Evolutionary conservation across 345 rosid species (phyloP).

Genomic region (Pistacia atlantica): DNA sequence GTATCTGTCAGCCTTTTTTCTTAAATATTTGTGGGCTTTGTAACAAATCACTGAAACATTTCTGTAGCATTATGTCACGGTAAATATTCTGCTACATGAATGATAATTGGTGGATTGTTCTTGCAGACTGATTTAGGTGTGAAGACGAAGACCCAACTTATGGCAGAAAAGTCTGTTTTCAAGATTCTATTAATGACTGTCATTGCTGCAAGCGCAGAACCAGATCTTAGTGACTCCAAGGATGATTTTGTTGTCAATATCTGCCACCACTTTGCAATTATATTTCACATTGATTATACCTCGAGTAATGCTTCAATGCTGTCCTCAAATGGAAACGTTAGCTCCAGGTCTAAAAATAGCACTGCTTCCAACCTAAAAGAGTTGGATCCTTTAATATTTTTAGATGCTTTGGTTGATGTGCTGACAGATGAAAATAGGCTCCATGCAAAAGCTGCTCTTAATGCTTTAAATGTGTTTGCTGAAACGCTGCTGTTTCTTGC

Average conservation of each 20-base stretch:
- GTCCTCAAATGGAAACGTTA: constrained; percentile 46
- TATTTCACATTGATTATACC: constrained; percentile 68
- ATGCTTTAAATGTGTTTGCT: constrained; percentile 78
- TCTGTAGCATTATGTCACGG: background rate
- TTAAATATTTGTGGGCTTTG: background rate
- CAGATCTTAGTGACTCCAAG: constrained; percentile 70
- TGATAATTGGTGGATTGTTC: constrained; percentile 11
- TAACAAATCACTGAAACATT: background rate
- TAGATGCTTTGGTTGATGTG: constrained; percentile 96
- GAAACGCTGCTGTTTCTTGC: constrained; percentile 94
- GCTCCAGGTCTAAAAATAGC: constrained; percentile 66
- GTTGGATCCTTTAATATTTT: constrained; percentile 85
- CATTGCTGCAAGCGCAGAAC: constrained; percentile 85
- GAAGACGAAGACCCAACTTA: constrained; percentile 97
- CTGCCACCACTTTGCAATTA: constrained; percentile 94
- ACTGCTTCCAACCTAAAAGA: constrained; percentile 70
- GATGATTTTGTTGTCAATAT: constrained; percentile 83
- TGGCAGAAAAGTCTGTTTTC: constrained; percentile 98
- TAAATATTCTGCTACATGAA: background rate
- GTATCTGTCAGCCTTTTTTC: background rate
- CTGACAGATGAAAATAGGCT: constrained; percentile 88
- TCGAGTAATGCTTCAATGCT: constrained; percentile 58
- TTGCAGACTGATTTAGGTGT: constrained; percentile 96
- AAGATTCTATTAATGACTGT: constrained; percentile 83
- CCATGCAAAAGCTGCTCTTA: constrained; percentile 90